phyloP scores from a whole-genome alignment of 495 filamentous ascomycete genomes.

The Hypoxylon fuscum region DNA sequence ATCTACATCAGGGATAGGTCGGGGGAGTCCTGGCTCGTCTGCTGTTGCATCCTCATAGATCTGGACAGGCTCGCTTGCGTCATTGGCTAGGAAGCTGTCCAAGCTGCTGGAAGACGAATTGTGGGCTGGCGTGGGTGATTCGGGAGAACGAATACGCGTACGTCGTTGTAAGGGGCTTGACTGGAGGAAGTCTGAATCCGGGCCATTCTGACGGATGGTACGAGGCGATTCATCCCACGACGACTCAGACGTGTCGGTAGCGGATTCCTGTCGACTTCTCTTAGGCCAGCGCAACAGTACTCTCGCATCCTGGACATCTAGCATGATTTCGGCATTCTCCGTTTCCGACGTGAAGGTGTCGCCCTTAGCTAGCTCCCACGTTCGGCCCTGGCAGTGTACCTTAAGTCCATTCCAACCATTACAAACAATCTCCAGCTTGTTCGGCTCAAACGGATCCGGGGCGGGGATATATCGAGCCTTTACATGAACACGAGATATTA shows the following conservation, averaged over 20 bases:
- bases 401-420: slow-evolving; percentile 96
- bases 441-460: slow-evolving; percentile 65
- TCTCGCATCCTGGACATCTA: slow-evolving; percentile 92
- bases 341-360: slow-evolving; percentile 92
- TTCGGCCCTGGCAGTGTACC: slow-evolving; percentile 88
- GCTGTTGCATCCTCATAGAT: slow-evolving; percentile 67
- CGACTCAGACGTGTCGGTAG: slow-evolving; percentile 70
- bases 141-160: slow-evolving; percentile 70
- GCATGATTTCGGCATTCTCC: slow-evolving; percentile 89
- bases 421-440: slow-evolving; percentile 85
- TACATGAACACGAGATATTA: slow-evolving; percentile 92
- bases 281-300: slow-evolving; percentile 89
- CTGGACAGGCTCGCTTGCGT: slow-evolving; percentile 50
- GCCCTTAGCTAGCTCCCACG: slow-evolving; percentile 85
- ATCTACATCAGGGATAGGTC: slow-evolving; percentile 22
- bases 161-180: slow-evolving; percentile 75
- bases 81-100: slow-evolving; percentile 41
- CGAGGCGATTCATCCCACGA: slow-evolving; percentile 72
- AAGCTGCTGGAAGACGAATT: slow-evolving; percentile 44
- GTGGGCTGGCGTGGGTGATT: slow-evolving; percentile 75
- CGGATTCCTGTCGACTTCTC: slow-evolving; percentile 65
- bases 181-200: slow-evolving; percentile 48
- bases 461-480: slow-evolving; percentile 83
- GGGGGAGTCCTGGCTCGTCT: slow-evolving; percentile 54
- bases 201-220: slow-evolving; percentile 44